Conservation (phyloP, 306 rosid genomes). For the Carpinus fangiana region DNA sequence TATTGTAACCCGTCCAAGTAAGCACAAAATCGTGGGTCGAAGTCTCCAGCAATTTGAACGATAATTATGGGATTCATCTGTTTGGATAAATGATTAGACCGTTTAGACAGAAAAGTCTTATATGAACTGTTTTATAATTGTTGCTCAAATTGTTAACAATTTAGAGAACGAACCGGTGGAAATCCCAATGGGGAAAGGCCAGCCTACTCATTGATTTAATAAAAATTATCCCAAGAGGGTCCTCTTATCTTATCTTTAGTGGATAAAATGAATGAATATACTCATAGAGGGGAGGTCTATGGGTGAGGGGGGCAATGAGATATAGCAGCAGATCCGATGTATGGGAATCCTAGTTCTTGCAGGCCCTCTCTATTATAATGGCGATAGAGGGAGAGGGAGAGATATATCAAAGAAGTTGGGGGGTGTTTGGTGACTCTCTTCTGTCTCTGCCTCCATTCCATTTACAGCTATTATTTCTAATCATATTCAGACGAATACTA, state of each 20-base stretch:
- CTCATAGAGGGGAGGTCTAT: constrained; percentile 38
- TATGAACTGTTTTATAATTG: too few species aligned
- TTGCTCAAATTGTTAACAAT: too few species aligned
- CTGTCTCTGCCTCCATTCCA: constrained; percentile 33
- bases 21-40: background rate
- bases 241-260: constrained; percentile 48
- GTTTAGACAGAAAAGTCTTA: too few species aligned
- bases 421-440: constrained; percentile 18
- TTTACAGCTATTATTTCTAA: constrained; percentile 23
- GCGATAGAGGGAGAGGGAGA: background rate
- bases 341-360: constrained; percentile 58
- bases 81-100: too few species aligned
- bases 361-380: constrained; percentile 24
- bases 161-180: too few species aligned
- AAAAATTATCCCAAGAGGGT: constrained; percentile 24
- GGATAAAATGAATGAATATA: constrained; percentile 29
- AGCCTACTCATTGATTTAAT: constrained; percentile 10
- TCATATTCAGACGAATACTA: constrained; percentile 29
- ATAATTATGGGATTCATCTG: too few species aligned
- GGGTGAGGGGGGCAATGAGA: constrained; percentile 41
- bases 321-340: constrained; percentile 61
- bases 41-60: too few species aligned
- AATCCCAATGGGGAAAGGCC: background rate
- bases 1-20: constrained; percentile 7
- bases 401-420: background rate